Evolutionary conservation across 2,329 filamentous ascomycete genomes (phyloP), one percentile per base, ranked within the genome.

Genomic region (Sporothrix pallida): DNA sequence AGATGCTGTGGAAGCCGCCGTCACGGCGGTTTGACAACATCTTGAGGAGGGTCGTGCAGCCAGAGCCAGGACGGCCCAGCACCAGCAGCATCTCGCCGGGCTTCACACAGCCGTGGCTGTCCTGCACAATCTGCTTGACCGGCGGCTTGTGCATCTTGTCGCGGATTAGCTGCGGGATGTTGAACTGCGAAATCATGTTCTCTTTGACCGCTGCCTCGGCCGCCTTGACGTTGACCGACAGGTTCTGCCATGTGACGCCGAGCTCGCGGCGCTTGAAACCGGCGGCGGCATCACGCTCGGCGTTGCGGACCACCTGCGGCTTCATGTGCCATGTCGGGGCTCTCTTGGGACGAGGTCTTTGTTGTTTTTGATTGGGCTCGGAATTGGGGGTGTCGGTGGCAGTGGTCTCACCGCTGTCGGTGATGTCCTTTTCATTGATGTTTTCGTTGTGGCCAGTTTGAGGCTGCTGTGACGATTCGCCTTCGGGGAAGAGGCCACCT

Each of bases 81-180:
- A 97, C 93, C 1, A 97, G 85, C 0, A 95, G 88, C 94, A 97
- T 97, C 84, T 97, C 94, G 0, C 94, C 95, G 0, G 93, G 92
- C 76, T 91, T 90, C 73, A 90, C 84, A 15, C 88, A 79, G 46
- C 88, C 88, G 71, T 88, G 87, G 73, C 87, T 88, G 77, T 88
- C 85, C 71, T 91, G 86, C 26, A 94, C 81, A 58, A 94, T 90
- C 0, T 89, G 91, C 75, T 87, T 88, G 23, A 91, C 80, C 0
- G 90, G 88, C 0, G 87, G 86, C 77, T 88, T 89, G 60, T 83
- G 83, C 76, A 83, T 83, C 73, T 82, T 83, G 76, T 90, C 89
- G 76, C 83, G 86, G 76, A 87, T 76, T n/a, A 85, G 81, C 50
- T 86, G 83, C 42, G 85, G 83, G 2, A 90, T 80, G 78, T 88